Evolutionary conservation across 441 rosid genomes (phyloP), one percentile per base, ranked within the genome.

Genomic region (California macrophylla): DNA sequence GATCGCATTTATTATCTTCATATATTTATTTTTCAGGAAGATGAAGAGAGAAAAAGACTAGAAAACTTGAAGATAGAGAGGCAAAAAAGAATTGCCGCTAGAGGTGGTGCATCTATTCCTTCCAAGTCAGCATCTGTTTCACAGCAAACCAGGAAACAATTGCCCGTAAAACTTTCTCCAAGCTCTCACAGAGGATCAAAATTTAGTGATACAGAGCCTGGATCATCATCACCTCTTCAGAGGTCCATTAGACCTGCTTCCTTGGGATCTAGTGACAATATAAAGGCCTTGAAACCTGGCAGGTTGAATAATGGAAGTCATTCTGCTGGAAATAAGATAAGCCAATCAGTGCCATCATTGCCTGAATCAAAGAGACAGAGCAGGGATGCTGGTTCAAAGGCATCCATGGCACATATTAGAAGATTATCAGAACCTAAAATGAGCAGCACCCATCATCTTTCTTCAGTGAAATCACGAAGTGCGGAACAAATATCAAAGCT

Each of bases 41-140:
- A 85, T 75, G 96, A 84, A 71, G 88, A 90, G 75, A 80, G 66
- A 62, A 92, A 78, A 71, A 90, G 99, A 34, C 80, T 95, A 12
- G 97, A 92, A 78, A 86, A 86, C 65, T 85, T 95, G 78, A 95
- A 89, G 79, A 67, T 86, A 62, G 93, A 84, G 78, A 92, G 99
- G 82, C 93, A 95, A 78, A 90, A 95, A 83, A 81, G 99, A 79
- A 95, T 95, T 72, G 89, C 98, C 72, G 84, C 97, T 16, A 85
- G 86, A 79, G 84, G 87, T 52, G 77, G 85, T 74, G 77, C 93
- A 24, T 26, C 66, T 16, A 62, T 70, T 30, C 76, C 86, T 69
- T 79, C 78, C 71, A 90, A 82, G 79, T 72, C 89, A 66, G 64
- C 77, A 38, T 75, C 74, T 38, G 67, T 85, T 40, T 75, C 78